Evolutionary conservation across 176 grass and related monocot genomes (phyloP), one percentile per base, ranked within the genome.

Genomic region (Carex myosuroides): DNA sequence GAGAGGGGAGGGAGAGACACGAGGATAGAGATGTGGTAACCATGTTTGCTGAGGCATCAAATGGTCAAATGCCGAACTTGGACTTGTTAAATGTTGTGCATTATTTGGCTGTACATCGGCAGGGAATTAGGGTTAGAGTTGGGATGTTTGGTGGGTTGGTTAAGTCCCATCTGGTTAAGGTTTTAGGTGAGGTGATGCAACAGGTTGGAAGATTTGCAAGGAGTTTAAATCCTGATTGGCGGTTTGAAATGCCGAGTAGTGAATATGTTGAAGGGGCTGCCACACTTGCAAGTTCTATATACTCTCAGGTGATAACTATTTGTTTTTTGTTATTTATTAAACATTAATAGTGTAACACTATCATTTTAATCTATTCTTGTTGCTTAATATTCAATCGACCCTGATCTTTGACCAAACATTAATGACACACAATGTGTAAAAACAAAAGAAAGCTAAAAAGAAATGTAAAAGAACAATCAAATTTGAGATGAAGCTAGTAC

Each of bases 31-130:
- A 98, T 84, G 79, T 88, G 76, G 87, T 98, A 70, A 87, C 77
- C 33, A 95, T 98, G 79, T 95, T 89, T 90, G 89, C 92, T 41
- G 95, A 98, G 82, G 95, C 92, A 82, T 94, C 95, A 85, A 98
- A 98, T 89, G 95, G 95, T n/a, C 92, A 98, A 81, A 98, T 98
- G 95, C 95, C 95, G 61, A 98, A 98, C 80, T 87, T 98, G 81
- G 95, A 98, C 70, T 90, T 98, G 83, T 85, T 98, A 66, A 98
- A 98, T 90, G 90, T 95, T 13, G 91, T 93, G 50, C 92, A 98
- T 81, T 98, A 98, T 86, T 88, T 98, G 77, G 95, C 92, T 89
- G 95, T 98, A 71, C 95, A 95, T 64, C 94, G 95, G 76, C 95
- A 98, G 92, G 92, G 92, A 71, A 89, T 98, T 48, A 92, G 82